A percentile compares a stretch with the other conserved stretches of the same genome.
phyloP scores from a whole-genome alignment of 768 basidiomycete species.

The Punctularia strigosozonata region DNA sequence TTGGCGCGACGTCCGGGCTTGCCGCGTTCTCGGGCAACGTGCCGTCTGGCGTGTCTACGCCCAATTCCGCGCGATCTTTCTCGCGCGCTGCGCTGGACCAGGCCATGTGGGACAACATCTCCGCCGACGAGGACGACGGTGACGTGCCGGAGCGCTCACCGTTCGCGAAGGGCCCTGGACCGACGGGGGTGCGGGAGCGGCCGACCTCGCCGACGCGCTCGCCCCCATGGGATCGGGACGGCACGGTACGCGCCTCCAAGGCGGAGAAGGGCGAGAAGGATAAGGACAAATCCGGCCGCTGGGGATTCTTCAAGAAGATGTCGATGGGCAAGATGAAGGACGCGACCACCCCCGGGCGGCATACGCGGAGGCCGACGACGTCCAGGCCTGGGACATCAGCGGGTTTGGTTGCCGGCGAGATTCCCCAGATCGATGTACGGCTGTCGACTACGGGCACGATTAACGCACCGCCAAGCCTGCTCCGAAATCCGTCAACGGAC shows the following conservation, averaged over 20 bases:
- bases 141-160: constrained; percentile 7
- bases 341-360: constrained; percentile 20
- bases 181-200: not conserved
- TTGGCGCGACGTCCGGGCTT: constrained; percentile 40
- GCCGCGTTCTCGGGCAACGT: constrained; percentile 17
- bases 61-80: too few relatives aligned
- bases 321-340: constrained; percentile 92
- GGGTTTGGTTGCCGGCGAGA: constrained; percentile 6
- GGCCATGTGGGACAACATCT: constrained; percentile 38
- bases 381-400: constrained; percentile 8
- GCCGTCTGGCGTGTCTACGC: too few relatives aligned
- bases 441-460: constrained; percentile 61
- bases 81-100: constrained; percentile 29
- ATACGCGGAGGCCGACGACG: constrained; percentile 23
- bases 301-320: constrained; percentile 98
- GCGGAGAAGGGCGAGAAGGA: constrained; percentile 15
- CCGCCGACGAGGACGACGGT: constrained; percentile 21
- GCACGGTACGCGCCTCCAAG: constrained; percentile 1
- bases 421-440: constrained; percentile 57
- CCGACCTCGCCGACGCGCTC: too few relatives aligned
- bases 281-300: constrained; percentile 63
- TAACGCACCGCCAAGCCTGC: constrained; percentile 17
- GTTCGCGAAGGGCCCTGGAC: constrained; percentile 5
- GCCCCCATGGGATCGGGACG: not conserved
- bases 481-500: constrained; percentile 8